A percentile compares a stretch with the other conserved stretches of the same genome.
Evolutionary conservation across 495 filamentous ascomycete species (phyloP).

Genomic region (Penicillium alfredii): DNA sequence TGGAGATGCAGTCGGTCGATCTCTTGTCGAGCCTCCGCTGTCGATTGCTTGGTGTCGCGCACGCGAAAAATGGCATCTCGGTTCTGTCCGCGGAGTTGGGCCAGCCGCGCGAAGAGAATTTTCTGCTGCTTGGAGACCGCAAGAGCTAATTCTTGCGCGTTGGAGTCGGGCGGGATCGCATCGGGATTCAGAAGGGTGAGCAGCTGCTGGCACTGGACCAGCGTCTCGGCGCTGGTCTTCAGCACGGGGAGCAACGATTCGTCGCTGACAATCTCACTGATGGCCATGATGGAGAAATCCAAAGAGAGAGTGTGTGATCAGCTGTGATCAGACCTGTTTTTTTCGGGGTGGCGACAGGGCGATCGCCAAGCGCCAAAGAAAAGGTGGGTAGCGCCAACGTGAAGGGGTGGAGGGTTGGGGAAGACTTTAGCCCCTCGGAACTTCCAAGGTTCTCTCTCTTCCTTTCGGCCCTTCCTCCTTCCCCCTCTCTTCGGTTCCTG

Average conservation of each 20-base stretch:
- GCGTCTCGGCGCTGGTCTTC: constrained; percentile 60
- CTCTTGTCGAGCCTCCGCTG: constrained; percentile 81
- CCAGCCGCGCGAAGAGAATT: constrained; percentile 68
- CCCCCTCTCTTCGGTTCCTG: constrained; percentile 3
- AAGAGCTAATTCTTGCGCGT: constrained; percentile 46
- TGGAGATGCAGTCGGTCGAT: constrained; percentile 88
- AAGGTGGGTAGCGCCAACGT: too few species aligned
- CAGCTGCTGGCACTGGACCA: constrained; percentile 67
- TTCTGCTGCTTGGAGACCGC: constrained; percentile 75
- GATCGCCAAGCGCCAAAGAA: too few species aligned
- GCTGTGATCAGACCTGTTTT: too few species aligned
- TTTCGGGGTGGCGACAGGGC: too few species aligned
- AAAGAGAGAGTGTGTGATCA: too few species aligned
- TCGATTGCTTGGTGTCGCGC: constrained; percentile 78
- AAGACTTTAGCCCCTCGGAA: constrained; percentile 6
- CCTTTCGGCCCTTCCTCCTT: constrained; percentile 6
- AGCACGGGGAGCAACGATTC: constrained; percentile 65
- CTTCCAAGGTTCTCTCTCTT: too few species aligned
- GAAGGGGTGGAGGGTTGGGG: constrained; percentile 27
- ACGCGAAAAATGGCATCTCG: constrained; percentile 73
- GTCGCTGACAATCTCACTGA: constrained; percentile 62
- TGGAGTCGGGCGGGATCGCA: constrained; percentile 28
- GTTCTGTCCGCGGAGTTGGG: constrained; percentile 75
- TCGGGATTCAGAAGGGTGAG: constrained; percentile 53
- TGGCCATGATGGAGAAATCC: constrained; percentile 34